Conservation (phyloP, 495 filamentous ascomycete genomes). For the Cercophora samala region DNA sequence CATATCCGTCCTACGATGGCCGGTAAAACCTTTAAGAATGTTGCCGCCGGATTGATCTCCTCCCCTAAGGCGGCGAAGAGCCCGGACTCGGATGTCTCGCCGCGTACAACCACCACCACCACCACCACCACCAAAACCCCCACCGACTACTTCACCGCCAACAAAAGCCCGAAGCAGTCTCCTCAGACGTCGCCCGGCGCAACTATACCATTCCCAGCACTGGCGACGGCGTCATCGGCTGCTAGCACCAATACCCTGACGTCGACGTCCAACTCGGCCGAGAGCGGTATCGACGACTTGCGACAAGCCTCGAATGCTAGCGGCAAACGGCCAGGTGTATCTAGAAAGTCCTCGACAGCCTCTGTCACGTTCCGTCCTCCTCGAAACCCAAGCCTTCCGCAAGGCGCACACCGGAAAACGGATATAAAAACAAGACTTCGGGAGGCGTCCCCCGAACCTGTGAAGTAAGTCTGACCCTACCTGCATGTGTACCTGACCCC, state of each 20-base stretch:
- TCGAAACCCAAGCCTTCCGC: slow-evolving; percentile 43
- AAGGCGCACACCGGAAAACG: slow-evolving; percentile 44
- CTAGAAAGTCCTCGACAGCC: slow-evolving; percentile 44
- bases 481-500: slow-evolving; percentile 13
- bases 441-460: slow-evolving; percentile 46
- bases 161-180: background rate
- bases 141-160: slow-evolving; percentile 39
- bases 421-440: slow-evolving; percentile 38
- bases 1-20: slow-evolving; percentile 28
- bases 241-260: slow-evolving; percentile 27
- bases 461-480: slow-evolving; percentile 40
- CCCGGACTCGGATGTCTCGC: slow-evolving; percentile 42
- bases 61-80: slow-evolving; percentile 30
- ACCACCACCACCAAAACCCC: slow-evolving; percentile 27
- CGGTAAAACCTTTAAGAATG: slow-evolving; percentile 19
- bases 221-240: slow-evolving; percentile 24
- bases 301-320: slow-evolving; percentile 28
- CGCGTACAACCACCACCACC: slow-evolving; percentile 29
- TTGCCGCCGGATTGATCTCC: slow-evolving; percentile 31
- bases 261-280: slow-evolving; percentile 21
- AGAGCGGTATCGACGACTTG: slow-evolving; percentile 19
- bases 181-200: slow-evolving; percentile 18
- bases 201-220: slow-evolving; percentile 11
- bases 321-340: slow-evolving; percentile 22
- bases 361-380: slow-evolving; percentile 43